Conservation (phyloP, 352 stramenopile species). For the Phytophthora quininea region DNA sequence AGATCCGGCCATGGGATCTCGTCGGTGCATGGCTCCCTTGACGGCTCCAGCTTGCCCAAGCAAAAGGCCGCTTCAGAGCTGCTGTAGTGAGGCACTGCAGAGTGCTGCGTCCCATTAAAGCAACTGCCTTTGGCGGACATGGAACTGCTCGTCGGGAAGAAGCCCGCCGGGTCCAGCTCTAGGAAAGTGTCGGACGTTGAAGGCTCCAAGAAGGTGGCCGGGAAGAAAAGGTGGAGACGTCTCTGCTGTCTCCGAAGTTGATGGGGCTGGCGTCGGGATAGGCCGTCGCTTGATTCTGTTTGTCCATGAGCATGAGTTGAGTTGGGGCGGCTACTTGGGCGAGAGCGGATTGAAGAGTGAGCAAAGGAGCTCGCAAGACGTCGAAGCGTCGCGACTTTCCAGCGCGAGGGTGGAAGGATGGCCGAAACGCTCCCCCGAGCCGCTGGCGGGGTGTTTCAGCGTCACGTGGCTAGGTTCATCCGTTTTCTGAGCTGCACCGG, state of each 20-base stretch:
- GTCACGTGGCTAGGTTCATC: not conserved
- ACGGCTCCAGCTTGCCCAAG: conserved; percentile 48
- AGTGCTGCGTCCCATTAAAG: not conserved
- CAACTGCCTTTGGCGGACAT: conserved; percentile 28
- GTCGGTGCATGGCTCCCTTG: conserved; percentile 52
- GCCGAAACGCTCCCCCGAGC: conserved; percentile 16
- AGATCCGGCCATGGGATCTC: conserved; percentile 63
- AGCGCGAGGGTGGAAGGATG: not conserved
- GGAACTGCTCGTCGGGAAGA: conserved; percentile 21
- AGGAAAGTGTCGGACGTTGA: conserved; percentile 34
- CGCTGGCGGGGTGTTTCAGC: not conserved
- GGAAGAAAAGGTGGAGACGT: conserved; percentile 27
- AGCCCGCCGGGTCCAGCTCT: conserved; percentile 26
- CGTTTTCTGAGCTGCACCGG: not conserved
- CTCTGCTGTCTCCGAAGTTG: conserved; percentile 16
- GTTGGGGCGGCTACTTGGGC: not conserved
- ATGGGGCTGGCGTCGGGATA: conserved; percentile 3
- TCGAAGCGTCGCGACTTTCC: conserved; percentile 41
- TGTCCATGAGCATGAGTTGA: conserved; percentile 25
- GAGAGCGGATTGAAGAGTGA: conserved; percentile 35
- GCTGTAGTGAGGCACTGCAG: not conserved
- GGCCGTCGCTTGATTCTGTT: conserved; percentile 7
- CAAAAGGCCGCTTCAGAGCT: conserved; percentile 7
- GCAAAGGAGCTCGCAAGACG: conserved; percentile 8
- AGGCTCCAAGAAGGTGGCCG: conserved; percentile 29